A percentile compares a stretch with the other conserved stretches of the same genome.
These are phyloP conservation scores for Cicer bijugum DNA, from an alignment of 306 rosid species.

Conservation along the genomic window DNA sequence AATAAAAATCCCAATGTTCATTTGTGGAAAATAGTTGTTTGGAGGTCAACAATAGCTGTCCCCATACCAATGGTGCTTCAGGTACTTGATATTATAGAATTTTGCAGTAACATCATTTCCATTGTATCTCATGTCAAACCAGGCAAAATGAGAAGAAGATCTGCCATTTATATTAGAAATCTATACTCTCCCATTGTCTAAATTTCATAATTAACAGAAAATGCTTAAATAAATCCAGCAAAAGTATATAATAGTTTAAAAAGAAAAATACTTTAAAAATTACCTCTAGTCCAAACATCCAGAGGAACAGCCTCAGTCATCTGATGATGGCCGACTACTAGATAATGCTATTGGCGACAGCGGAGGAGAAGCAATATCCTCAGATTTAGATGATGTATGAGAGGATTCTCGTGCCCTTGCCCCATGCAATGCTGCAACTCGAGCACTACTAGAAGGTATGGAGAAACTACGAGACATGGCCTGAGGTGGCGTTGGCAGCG, in stretches of 20 bases:
- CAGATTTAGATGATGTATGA: constrained; percentile 49
- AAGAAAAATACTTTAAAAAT: constrained; percentile 29
- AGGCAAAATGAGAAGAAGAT: constrained; percentile 20
- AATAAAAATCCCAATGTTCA: constrained; percentile 3
- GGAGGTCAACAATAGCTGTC: constrained; percentile 29
- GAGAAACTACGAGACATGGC: constrained; percentile 80
- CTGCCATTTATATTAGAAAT: constrained; percentile 23
- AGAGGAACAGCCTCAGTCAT: constrained; percentile 49
- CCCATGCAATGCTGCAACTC: constrained; percentile 54
- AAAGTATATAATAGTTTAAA: not conserved
- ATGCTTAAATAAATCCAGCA: constrained; percentile 24
- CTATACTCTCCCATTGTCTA: constrained; percentile 9
- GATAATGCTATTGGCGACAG: constrained; percentile 66
- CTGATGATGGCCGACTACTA: constrained; percentile 52
- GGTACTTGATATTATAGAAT: constrained; percentile 19
- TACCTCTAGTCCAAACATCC: constrained; percentile 65
- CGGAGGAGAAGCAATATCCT: constrained; percentile 67
- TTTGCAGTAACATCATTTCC: constrained; percentile 33
- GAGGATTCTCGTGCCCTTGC: constrained; percentile 58
- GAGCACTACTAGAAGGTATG: constrained; percentile 73
- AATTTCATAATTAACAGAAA: constrained; percentile 23
- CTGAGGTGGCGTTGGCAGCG: constrained; percentile 83
- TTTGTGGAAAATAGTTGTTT: constrained; percentile 19
- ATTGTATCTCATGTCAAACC: constrained; percentile 39
- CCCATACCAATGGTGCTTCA: constrained; percentile 22